These are phyloP conservation scores for Dactylorhiza incarnata DNA, from an alignment of 106 monocot genomes.

Conservation along the genomic window DNA sequence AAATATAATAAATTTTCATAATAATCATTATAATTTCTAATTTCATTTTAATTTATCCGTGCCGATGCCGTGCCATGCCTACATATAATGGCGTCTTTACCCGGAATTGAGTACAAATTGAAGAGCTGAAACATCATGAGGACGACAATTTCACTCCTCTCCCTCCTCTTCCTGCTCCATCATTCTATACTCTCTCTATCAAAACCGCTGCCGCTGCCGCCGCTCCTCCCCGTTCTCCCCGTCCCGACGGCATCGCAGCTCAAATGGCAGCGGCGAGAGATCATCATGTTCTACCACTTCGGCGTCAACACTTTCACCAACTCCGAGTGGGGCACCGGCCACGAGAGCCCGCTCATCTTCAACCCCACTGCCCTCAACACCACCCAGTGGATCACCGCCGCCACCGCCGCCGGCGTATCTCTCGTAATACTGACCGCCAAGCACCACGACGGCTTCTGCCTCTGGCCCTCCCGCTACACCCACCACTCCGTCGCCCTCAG, in stretches of 20 bases:
- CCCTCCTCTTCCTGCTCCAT: slow-evolving; percentile 14
- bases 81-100: no score
- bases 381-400: slow-evolving; percentile 60
- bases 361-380: slow-evolving; percentile 46
- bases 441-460: slow-evolving; percentile 96
- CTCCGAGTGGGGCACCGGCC: slow-evolving; percentile 81
- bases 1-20: no score
- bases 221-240: slow-evolving; percentile 60
- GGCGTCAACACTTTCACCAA: slow-evolving; percentile 94
- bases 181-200: slow-evolving; percentile 2
- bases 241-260: slow-evolving; percentile 67
- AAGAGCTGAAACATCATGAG: no score
- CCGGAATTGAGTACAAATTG: no score
- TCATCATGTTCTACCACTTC: slow-evolving; percentile 95
- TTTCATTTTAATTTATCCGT: no score
- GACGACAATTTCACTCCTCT: neutral
- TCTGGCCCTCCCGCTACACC: slow-evolving; percentile 80
- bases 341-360: slow-evolving; percentile 51
- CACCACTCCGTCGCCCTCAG: slow-evolving; percentile 54
- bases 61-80: no score
- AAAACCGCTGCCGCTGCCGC: slow-evolving; percentile 8
- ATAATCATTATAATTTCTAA: no score
- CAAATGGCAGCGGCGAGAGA: slow-evolving; percentile 80
- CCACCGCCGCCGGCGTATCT: slow-evolving; percentile 35
- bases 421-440: slow-evolving; percentile 75